Evolutionary conservation across 371 early-diverging fungal species (phyloP), one percentile per base, ranked within the genome.

Genomic region (Rhizopus microsporus): DNA sequence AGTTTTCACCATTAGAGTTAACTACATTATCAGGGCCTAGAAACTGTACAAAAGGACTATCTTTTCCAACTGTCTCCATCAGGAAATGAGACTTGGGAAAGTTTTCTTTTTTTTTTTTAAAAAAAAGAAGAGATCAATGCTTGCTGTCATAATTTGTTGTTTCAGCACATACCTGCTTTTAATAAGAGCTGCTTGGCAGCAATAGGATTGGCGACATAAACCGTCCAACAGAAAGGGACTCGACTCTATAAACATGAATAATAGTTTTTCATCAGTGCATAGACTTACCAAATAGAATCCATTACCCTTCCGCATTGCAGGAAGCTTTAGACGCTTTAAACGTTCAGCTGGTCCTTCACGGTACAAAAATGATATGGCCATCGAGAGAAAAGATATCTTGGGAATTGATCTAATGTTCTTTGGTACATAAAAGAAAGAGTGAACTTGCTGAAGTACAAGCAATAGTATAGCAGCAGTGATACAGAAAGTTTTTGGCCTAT

Each of bases 161-260:
- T 42, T 30, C 16, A 32, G 38, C 23, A 31, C n/a, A 30, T 51
- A 55, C 59, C 64, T 32, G 33, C 16, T 37, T 58, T 53, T 15
- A 63, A 30, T 10, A 59, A 59, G 4, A 63, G 43, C 33, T 30
- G 47, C 45, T 51, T 59, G 1, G 38, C 49, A 29, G 49, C 54
- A 12, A 30, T 39, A 12, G 63, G 50, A 32, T 54, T 54, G 3
- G 38, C 33, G 6, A 63, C 43, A 37, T 32, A 46, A 0, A 63
- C 13, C 32, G 47, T 48, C 58, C 58, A 63, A 0, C 63, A 58
- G 35, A 35, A 7, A 38, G 47, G 35, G n/a, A 33, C 37, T 37
- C 29, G 12, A 37, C 29, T 45, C 56, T 56, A 45, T 29, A 56
- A 37, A 33, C 5, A 33, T 33, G 12, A 49, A 32, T 15, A 17